A percentile compares a stretch with the other conserved stretches of the same genome.
Conservation (phyloP, 768 basidiomycete species). For the Cubamyces sp. region DNA sequence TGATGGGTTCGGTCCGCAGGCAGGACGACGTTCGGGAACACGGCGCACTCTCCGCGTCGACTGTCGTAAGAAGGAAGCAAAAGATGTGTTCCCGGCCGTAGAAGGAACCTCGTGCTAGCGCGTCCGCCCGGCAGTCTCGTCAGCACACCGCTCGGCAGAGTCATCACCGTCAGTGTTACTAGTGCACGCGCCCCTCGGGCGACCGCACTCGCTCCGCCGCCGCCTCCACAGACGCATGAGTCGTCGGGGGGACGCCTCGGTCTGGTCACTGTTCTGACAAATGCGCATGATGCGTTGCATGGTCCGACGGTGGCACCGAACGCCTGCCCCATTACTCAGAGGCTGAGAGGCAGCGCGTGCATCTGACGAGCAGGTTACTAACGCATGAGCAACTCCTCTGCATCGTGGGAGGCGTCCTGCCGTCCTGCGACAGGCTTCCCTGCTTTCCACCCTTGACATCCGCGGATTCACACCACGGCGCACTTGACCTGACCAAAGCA, state of each 20-base stretch:
- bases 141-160: background rate
- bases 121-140: background rate
- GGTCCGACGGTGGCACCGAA: background rate
- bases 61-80: background rate
- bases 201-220: no score
- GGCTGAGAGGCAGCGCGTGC: background rate
- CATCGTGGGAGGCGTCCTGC: background rate
- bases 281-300: background rate
- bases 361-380: background rate
- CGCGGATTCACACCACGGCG: background rate
- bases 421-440: background rate
- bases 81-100: background rate
- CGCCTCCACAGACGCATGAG: no score
- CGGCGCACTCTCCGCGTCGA: background rate
- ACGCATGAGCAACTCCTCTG: background rate
- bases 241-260: background rate
- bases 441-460: no score
- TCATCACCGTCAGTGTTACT: background rate
- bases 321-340: background rate
- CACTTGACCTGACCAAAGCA: background rate
- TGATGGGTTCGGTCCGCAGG: background rate
- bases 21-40: background rate
- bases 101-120: conserved; percentile 11
- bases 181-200: background rate
- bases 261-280: background rate